Base-by-base conservation (phyloP, 2,329 filamentous ascomycete genomes). In the Diaporthe caulivora region DNA sequence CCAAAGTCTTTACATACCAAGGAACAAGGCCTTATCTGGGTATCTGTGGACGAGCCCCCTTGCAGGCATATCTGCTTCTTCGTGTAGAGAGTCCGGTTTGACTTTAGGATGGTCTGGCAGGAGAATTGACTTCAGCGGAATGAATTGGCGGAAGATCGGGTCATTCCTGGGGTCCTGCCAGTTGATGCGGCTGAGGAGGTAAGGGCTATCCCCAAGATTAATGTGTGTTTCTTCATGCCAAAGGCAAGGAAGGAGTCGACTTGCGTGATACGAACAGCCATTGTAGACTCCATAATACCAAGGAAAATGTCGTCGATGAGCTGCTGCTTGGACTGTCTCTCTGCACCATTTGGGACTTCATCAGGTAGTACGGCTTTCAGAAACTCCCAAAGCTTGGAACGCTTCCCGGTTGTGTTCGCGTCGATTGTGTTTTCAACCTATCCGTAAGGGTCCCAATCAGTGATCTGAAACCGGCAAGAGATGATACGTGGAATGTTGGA, bases 41-140 rank as follows among this genome's bases (percentile, higher is more conserved):
- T 93, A 92, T n/a, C 90, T 85, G 78, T 92, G 90, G 2, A 92
- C 89, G 3, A 92, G 80, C 0, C 89, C 89, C 21, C 84, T 82
- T 2, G 91, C 88, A 0, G 88, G 88, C 9, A 86, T 88, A 76
- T 92, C 89, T 4, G 82, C 81, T 37, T 83, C 82, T 81, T 92
- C 90, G 57, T 89, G 83, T n/a, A 92, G 81, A 0, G 90, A 90
- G 78, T 92, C 91, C 4, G 91, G 78, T 0, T 81, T 82, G n/a
- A 89, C 77, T 69, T 85, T 84, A 0, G 87, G 86, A 76, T 92
- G 90, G 75, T 92, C 88, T 0, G 84, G 81, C 13, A 87, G 76
- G 77, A 90, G 85, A 3, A 83, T 79, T 2, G 90, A 91, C 73
- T 84, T 84, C 69, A 90, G 80, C 0, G 90, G 90, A 4, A 92